phyloP scores from a whole-genome alignment of 768 basidiomycete species.

The Neoboletus subvelutipes region DNA sequence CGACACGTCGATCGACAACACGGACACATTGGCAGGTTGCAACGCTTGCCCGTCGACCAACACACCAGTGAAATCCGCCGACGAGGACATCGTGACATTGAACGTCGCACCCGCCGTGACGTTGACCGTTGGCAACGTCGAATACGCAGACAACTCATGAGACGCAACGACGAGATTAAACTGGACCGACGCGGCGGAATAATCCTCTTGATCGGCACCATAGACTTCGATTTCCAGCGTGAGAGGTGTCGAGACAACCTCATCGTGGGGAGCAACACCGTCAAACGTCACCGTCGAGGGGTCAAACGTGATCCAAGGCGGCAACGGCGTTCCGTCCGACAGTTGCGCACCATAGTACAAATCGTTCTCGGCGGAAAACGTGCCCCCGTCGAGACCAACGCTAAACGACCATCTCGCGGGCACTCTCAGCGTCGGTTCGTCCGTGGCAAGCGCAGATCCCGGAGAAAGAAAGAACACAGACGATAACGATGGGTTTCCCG shows the following conservation, averaged over 20 bases:
- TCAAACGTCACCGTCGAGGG: slow-evolving; percentile 66
- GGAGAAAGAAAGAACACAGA: slow-evolving; percentile 71
- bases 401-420: slow-evolving; percentile 88
- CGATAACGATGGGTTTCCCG: slow-evolving; percentile 62
- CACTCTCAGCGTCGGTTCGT: slow-evolving; percentile 62
- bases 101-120: slow-evolving; percentile 58
- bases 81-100: slow-evolving; percentile 50
- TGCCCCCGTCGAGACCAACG: slow-evolving; percentile 73
- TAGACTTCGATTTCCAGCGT: slow-evolving; percentile 55
- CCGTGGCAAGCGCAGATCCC: slow-evolving; percentile 53
- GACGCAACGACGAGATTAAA: slow-evolving; percentile 69
- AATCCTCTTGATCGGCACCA: slow-evolving; percentile 74
- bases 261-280: slow-evolving; percentile 65
- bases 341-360: slow-evolving; percentile 65
- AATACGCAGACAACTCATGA: slow-evolving; percentile 59
- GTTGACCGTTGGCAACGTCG: slow-evolving; percentile 64
- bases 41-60: slow-evolving; percentile 60
- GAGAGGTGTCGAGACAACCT: slow-evolving; percentile 38
- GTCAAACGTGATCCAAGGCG: slow-evolving; percentile 76
- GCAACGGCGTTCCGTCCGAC: slow-evolving; percentile 67
- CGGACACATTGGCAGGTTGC: slow-evolving; percentile 56
- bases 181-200: slow-evolving; percentile 53
- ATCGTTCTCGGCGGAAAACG: slow-evolving; percentile 48
- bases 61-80: slow-evolving; percentile 61
- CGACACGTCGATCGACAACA: slow-evolving; percentile 59